Conservation (phyloP, 768 basidiomycete genomes). For the Tricholoma terreum region DNA sequence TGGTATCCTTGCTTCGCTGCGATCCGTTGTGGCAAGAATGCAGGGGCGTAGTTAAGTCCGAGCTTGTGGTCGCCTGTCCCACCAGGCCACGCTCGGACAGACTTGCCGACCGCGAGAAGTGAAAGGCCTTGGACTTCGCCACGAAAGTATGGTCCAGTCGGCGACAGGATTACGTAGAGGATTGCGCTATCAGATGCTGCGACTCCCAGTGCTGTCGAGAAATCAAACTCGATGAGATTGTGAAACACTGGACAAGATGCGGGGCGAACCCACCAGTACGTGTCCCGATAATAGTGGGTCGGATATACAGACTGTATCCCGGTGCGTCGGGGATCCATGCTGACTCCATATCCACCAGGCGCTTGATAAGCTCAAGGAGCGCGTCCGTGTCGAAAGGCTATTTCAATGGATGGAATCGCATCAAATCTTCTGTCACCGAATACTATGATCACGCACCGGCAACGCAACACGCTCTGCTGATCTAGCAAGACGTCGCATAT, state of each 20-base stretch:
- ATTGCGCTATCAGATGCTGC: slow-evolving; percentile 69
- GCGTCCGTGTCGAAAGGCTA: slow-evolving; percentile 72
- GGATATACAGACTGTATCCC: slow-evolving; percentile 84
- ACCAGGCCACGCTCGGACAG: slow-evolving; percentile 48
- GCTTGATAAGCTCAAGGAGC: slow-evolving; percentile 70
- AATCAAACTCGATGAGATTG: slow-evolving; percentile 34
- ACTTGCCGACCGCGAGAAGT: slow-evolving; percentile 39
- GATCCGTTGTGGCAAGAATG: slow-evolving; percentile 59
- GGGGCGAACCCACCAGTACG: slow-evolving; percentile 32
- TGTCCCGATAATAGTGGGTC: slow-evolving; percentile 71
- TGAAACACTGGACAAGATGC: slow-evolving; percentile 41
- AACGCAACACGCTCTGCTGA: slow-evolving; percentile 72
- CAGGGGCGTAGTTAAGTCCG: slow-evolving; percentile 62
- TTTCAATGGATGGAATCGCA: background rate
- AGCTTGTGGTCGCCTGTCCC: slow-evolving; percentile 82
- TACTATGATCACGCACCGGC: slow-evolving; percentile 46
- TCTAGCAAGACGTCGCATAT: slow-evolving; percentile 77
- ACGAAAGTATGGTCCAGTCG: slow-evolving; percentile 75
- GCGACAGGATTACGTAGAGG: slow-evolving; percentile 72
- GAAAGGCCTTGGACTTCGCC: slow-evolving; percentile 56
- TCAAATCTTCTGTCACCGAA: background rate
- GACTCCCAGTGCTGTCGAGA: slow-evolving; percentile 49
- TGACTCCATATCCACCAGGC: slow-evolving; percentile 66
- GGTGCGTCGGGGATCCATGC: slow-evolving; percentile 78
- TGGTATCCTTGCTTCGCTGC: slow-evolving; percentile 69